A percentile compares a stretch with the other conserved stretches of the same genome.
Evolutionary conservation across 1,139 yeast species (phyloP).

Genomic region (Hemisphaericaspora lyxosophila): DNA sequence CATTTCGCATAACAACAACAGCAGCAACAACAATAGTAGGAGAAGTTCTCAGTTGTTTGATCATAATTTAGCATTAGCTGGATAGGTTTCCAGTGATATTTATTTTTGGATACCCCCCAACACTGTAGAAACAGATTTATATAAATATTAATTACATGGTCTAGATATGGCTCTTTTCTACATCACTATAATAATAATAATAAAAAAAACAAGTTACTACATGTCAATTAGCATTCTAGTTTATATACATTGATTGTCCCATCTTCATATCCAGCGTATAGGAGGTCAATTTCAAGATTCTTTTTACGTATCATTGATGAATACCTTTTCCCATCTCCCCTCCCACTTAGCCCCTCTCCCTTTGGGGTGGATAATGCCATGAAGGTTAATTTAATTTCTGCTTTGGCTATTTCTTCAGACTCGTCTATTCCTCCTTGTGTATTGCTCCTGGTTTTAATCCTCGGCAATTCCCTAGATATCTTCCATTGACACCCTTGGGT

Average conservation of each 20-base stretch:
- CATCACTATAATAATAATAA: no score
- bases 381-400: conserved; percentile 16
- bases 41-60: conserved; percentile 16
- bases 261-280: conserved; percentile 41
- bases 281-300: conserved; percentile 13
- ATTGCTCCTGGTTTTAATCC: conserved; percentile 4
- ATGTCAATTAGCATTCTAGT: conserved; percentile 5
- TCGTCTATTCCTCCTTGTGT: conserved; percentile 2
- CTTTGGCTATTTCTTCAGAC: not conserved
- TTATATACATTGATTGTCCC: conserved; percentile 31
- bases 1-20: conserved; percentile 8
- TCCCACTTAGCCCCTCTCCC: not conserved
- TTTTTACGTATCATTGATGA: conserved; percentile 19
- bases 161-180: no score
- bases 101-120: conserved; percentile 1
- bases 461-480: conserved; percentile 18
- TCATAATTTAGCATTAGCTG: conserved; percentile 6
- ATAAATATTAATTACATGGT: no score
- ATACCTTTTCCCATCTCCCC: conserved; percentile 4
- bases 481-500: conserved; percentile 9
- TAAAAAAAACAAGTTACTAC: no score
- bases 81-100: not conserved
- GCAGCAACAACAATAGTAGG: conserved; percentile 8
- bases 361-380: conserved; percentile 13
- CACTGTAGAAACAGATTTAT: not conserved